These are phyloP conservation scores for Neopestalotiopsis sp. DNA, from an alignment of 2,329 filamentous ascomycete species.

Conservation along the genomic window DNA sequence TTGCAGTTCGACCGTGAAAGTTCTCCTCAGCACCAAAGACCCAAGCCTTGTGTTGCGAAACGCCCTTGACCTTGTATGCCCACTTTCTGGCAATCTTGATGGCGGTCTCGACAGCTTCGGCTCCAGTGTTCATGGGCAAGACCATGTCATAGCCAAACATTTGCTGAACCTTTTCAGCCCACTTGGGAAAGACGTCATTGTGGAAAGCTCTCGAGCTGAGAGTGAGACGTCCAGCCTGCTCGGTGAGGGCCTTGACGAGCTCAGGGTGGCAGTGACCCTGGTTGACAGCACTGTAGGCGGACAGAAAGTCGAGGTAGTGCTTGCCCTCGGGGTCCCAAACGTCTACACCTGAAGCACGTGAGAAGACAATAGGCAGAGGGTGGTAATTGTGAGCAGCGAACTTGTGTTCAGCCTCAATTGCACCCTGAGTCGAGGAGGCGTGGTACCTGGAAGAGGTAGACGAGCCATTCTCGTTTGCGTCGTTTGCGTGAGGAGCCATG, in stretches of 20 bases:
- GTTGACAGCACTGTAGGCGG: slow-evolving; percentile 97
- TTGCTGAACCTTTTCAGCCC: slow-evolving; percentile 88
- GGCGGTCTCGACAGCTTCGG: slow-evolving; percentile 93
- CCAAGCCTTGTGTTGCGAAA: slow-evolving; percentile 81
- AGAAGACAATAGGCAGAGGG: slow-evolving; percentile 91
- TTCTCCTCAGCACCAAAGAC: slow-evolving; percentile 88
- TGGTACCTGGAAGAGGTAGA: slow-evolving; percentile 61
- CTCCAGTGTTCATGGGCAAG: slow-evolving; percentile 96
- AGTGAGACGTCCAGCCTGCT: slow-evolving; percentile 88
- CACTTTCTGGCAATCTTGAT: slow-evolving; percentile 97
- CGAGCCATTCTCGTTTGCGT: slow-evolving; percentile 40
- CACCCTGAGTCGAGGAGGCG: slow-evolving; percentile 76
- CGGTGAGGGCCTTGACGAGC: slow-evolving; percentile 85
- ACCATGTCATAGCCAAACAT: slow-evolving; percentile 98
- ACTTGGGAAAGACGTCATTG: slow-evolving; percentile 97
- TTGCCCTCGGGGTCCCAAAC: slow-evolving; percentile 98
- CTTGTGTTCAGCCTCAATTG: slow-evolving; percentile 80
- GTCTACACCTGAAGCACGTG: slow-evolving; percentile 80
- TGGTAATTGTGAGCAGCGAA: slow-evolving; percentile 99
- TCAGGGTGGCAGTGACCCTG: slow-evolving; percentile 98
- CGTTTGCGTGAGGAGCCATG: slow-evolving; percentile 67
- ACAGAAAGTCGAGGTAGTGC: slow-evolving; percentile 97
- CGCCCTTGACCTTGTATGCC: slow-evolving; percentile 96
- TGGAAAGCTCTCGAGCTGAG: slow-evolving; percentile 95
- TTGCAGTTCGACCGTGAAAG: slow-evolving; percentile 93